Evolutionary conservation across 139 green algal genomes (phyloP).

Genomic region (Chlorella sp.): DNA sequence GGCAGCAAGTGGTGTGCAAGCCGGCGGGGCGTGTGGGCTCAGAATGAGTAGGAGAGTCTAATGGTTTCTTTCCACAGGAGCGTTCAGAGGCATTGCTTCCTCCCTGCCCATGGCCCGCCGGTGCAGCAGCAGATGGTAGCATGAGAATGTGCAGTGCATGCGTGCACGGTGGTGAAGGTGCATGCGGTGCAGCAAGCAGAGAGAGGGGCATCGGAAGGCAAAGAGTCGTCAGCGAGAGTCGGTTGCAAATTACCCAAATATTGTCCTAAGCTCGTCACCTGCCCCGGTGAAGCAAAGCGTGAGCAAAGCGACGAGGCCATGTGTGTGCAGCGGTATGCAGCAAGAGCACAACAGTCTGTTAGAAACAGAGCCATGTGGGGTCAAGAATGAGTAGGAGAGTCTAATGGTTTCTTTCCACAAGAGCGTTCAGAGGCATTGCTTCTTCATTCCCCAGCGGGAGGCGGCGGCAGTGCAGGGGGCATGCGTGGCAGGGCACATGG

Average conservation of each 20-base stretch:
- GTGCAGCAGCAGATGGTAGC: too few species aligned
- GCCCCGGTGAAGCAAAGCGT: conserved; percentile 10
- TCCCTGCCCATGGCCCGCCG: neutral
- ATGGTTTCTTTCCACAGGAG: conserved; percentile 17
- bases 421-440: conserved; percentile 9
- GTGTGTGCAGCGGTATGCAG: neutral
- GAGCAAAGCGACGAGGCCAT: neutral
- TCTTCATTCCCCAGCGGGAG: conserved; percentile 4
- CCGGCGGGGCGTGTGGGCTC: neutral
- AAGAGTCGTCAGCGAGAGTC: conserved; percentile 46
- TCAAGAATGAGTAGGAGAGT: conserved; percentile 61
- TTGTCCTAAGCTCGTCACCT: conserved; percentile 30
- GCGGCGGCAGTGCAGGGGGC: too few species aligned
- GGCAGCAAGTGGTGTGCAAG: neutral
- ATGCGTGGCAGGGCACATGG: neutral
- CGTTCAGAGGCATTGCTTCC: conserved; percentile 12
- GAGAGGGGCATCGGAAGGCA: conserved; percentile 26
- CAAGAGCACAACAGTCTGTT: neutral
- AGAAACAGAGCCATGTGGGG: neutral
- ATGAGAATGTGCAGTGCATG: neutral
- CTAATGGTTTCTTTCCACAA: conserved; percentile 32
- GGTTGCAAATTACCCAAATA: conserved; percentile 64
- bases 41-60: conserved; percentile 55
- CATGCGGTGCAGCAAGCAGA: too few species aligned
- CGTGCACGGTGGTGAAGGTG: too few species aligned